Percentiles rank a stretch among this genome's conserved stretches.
Evolutionary conservation across 2,329 filamentous ascomycete genomes (phyloP).

Genomic region (Helotiales sp.): DNA sequence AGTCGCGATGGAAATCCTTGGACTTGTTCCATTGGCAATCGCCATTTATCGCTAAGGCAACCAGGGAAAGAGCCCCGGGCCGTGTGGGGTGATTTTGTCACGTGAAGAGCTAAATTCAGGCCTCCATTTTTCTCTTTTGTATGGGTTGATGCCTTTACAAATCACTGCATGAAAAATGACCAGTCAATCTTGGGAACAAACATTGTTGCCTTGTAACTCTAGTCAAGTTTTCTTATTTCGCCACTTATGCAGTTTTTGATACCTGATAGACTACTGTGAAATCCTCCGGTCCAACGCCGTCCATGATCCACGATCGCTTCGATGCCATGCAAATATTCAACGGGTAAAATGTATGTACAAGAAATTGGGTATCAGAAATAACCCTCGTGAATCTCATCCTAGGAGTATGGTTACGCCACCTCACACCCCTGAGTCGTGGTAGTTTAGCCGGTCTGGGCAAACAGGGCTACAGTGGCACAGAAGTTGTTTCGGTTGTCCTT

Average conservation of each 20-base stretch:
- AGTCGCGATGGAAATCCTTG: slow-evolving; percentile 3
- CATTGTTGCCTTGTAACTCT: neutral
- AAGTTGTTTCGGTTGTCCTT: slow-evolving; percentile 66
- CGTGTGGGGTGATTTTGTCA: neutral
- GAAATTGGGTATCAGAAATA: slow-evolving; percentile 23
- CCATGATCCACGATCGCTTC: too few relatives aligned
- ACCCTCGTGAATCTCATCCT: neutral
- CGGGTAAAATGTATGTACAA: slow-evolving; percentile 26
- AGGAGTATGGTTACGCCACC: neutral
- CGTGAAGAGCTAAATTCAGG: neutral
- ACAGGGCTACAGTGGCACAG: slow-evolving; percentile 60
- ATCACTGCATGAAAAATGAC: neutral
- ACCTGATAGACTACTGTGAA: neutral
- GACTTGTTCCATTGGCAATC: neutral
- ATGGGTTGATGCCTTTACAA: too few relatives aligned
- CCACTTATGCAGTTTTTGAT: neutral
- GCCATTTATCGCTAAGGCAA: neutral
- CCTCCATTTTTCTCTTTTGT: neutral
- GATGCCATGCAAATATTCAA: slow-evolving; percentile 3
- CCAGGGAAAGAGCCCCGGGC: neutral
- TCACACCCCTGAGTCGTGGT: slow-evolving; percentile 3
- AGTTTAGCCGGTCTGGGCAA: slow-evolving; percentile 31
- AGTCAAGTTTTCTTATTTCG: neutral
- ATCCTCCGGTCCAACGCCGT: slow-evolving; percentile 1
- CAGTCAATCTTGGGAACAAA: neutral